Base-by-base conservation (phyloP, 768 basidiomycete species). In the Tulasnella calospora region DNA sequence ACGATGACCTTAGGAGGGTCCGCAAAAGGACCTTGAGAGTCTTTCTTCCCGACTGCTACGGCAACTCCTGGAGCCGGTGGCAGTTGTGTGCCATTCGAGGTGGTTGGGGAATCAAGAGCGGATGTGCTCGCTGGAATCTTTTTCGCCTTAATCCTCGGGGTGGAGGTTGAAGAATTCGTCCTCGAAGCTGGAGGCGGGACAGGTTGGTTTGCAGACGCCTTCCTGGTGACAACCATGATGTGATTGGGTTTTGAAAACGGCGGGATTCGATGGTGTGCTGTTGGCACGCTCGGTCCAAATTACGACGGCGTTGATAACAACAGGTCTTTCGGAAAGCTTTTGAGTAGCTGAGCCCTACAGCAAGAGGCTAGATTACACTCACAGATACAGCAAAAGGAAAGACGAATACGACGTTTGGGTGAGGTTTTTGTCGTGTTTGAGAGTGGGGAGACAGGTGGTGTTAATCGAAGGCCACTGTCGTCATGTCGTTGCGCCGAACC, bases 1-100 rank as follows among this genome's bases (percentile, higher is more conserved):
- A 78, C 76, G 40, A 78, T 72, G 30, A 78, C 41, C 71, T 55
- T 70, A 17, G 76, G 76, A 41, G 76, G 76, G 41, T 78, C 76
- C 23, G 41, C 69, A 35, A 78, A 78, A 72, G 38, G 76, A 27
- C 61, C 76, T 41, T 46, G 38, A 55, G 67, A 38, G 15, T 78
- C 76, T 35, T 71, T 72, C 17, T 70, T 71, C 30, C 57, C 57
- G 3, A 61, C 57, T 61, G 46, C 38, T n/a, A 57, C 74, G n/a
- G 30, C 55, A 30, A 38, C 57, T 61, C 57, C 57, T 6, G 57
- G 57, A 30, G 57, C 57, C 12, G 57, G 57, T 61, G 57, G 57
- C 57, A 61, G 57, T 30, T 61, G 57, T 30, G 57, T 15, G 74
- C 46, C 55, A 46, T 35, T 74, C 23, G 57, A 35, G 30, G 44